phyloP scores from a whole-genome alignment of 345 rosid genomes.

The Arabidopsis thaliana region DNA sequence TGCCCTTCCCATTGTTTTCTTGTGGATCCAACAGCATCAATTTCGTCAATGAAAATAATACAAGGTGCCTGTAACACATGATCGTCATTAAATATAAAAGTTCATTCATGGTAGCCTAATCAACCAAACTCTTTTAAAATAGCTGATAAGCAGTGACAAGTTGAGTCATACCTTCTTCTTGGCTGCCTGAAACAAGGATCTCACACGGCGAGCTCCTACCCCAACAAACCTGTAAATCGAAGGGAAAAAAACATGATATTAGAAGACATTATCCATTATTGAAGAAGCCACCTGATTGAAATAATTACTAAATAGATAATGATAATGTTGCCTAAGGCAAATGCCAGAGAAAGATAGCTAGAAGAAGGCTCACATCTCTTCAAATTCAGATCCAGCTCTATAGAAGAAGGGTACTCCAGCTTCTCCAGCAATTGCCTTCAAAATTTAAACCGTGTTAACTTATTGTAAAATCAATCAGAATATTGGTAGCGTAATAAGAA shows the following conservation, averaged over 20 bases:
- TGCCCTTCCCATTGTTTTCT: constrained; percentile 99
- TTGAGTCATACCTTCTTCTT: constrained; percentile 74
- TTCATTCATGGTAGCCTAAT: constrained; percentile 5
- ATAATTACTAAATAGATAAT: constrained; percentile 13
- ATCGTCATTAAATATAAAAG: constrained; percentile 15
- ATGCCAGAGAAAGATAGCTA: not conserved
- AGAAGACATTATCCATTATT: not conserved
- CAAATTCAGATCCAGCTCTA: constrained; percentile 99
- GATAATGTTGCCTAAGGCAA: constrained; percentile 11
- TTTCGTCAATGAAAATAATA: constrained; percentile 97
- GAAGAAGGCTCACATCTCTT: constrained; percentile 83
- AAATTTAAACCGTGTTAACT: constrained; percentile 36
- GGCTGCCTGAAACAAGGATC: constrained; percentile 97
- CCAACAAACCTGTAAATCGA: constrained; percentile 89
- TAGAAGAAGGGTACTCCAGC: constrained; percentile 99
- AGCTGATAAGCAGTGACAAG: not conserved
- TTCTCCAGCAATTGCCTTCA: constrained; percentile 99
- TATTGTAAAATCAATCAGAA: not conserved
- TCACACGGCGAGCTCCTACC: constrained; percentile 95
- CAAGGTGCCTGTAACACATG: constrained; percentile 81
- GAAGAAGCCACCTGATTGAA: not conserved
- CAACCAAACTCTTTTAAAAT: constrained; percentile 11
- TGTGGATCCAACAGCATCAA: constrained; percentile 97
- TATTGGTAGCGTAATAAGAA: not conserved
- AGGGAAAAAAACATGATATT: constrained; percentile 15